Evolutionary conservation across 106 monocot genomes (phyloP), one percentile per base, ranked within the genome.

Genomic region (Phalaenopsis aphrodite): DNA sequence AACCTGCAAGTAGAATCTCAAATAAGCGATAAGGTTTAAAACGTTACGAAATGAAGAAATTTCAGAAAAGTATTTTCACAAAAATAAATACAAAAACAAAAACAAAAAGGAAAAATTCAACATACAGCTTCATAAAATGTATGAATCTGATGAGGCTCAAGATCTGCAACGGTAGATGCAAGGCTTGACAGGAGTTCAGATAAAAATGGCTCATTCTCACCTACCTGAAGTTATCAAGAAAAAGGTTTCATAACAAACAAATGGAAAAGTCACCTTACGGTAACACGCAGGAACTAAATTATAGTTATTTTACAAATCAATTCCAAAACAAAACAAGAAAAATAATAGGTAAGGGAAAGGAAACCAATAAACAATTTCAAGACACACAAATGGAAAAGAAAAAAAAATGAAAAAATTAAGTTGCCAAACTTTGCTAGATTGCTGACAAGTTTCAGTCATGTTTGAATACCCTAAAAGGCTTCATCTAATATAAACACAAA

Each of bases 141-240:
- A 85, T 99, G 99, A 84, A 99, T 99, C 83, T 99, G 99, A 81
- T 99, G 99, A 76, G 93, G 95, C 83, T 99, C 95, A 69, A 99
- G 88, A 84, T 95, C 99, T 76, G 84, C 86, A 77, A 99, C 84
- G 55, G 87, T 95, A 36, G 42, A 81, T 42, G 90, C 81, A 74
- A 99, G 90, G 75, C 79, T 85, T 43, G 89, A 68, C 17, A 99
- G 78, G 48, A 99, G 93, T 74, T 99, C 99, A 49, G 93, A 95
- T 17, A 99, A 86, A 84, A 99, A 99, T 30, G 99, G 99, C 64
- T 99, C 99, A 68, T 90, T 99, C 67, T 99, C 99, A 4, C 95
- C 95, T 15, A 99, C 85, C 99, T 99, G 81, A 47, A 77, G 79
- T 10, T 38, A 42, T 76, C 30, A 42, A 79, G 72, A 42, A 56